Evolutionary conservation across 208 protist genomes (phyloP), one percentile per base, ranked within the genome.

Genomic region (Trypanosoma grayi): DNA sequence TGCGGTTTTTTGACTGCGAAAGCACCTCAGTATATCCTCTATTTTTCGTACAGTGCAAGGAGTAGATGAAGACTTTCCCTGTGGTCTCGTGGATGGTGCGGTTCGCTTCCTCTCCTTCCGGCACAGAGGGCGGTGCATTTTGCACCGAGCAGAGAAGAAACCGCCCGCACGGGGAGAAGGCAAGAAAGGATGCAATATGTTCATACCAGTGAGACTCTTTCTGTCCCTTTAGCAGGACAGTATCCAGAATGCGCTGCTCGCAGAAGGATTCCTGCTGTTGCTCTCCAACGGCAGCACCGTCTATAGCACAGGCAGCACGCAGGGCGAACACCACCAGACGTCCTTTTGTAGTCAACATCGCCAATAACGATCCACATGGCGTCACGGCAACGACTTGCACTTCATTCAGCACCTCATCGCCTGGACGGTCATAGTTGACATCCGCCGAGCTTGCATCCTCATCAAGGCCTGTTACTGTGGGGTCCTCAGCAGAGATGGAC

Each of bases 121-220:
- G 39, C n/a, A 28, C 64, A 57, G 14, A 54, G 11, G 51, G 18
- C 10, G 74, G 56, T 30, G 46, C 37, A 66, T 73, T 79, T 74
- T 92, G 85, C 33, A 85, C 79, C 0, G 79, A 69, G 41, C 79
- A 81, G 25, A 83, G 58, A 46, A 92, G 41, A 72, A 88, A 89
- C 44, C 77, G 66, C 41, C 68, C 73, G 34, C 77, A 82, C 11
- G 85, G 81, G 8, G 79, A 85, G 60, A 92, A 87, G 28, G 52
- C 43, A 22, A 85, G 45, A 41, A 85, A 71, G 45, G 66, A 75
- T 39, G 69, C 64, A 13, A 73, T 50, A 4, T 69, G 69, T 40
- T 86, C 83, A 60, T 85, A 92, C 81, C 82, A 92, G 47, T 75
- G 79, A 25, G 77, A 69, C 2, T 63, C 77, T 24, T 48, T 53